A percentile compares a stretch with the other conserved stretches of the same genome.
Conservation (phyloP, 768 basidiomycete genomes). For the Imleria badia region DNA sequence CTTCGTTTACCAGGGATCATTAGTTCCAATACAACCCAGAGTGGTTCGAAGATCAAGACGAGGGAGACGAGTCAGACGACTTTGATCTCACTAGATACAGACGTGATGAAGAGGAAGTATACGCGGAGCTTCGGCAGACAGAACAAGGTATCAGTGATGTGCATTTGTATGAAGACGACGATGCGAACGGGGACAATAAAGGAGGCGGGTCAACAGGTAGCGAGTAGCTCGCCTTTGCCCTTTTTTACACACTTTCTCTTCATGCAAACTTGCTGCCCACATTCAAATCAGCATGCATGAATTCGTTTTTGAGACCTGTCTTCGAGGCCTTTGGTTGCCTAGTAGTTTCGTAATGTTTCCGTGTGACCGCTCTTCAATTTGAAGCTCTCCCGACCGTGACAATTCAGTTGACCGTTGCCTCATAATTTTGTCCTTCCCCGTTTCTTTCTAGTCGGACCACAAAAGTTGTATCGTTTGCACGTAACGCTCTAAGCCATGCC, state of each 20-base stretch:
- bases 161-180: conserved; percentile 24
- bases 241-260: background rate
- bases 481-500: conserved; percentile 33
- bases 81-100: conserved; percentile 66
- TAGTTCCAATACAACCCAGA: conserved; percentile 96
- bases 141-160: conserved; percentile 17
- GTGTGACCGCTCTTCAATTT: conserved; percentile 7
- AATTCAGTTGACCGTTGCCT: background rate
- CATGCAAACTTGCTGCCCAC: background rate
- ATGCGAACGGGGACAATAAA: conserved; percentile 5
- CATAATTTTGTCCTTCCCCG: background rate
- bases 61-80: conserved; percentile 41
- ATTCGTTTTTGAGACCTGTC: background rate
- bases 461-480: background rate
- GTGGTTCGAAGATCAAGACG: conserved; percentile 83
- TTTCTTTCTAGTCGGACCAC: conserved; percentile 7
- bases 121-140: conserved; percentile 25
- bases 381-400: background rate
- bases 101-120: conserved; percentile 33
- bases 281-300: background rate
- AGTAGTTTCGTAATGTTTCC: conserved; percentile 21
- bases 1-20: conserved; percentile 12
- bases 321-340: background rate
- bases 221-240: background rate
- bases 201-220: background rate